Evolutionary conservation across 1,139 yeast genomes (phyloP).

Genomic region (Zygoascus meyerae): DNA sequence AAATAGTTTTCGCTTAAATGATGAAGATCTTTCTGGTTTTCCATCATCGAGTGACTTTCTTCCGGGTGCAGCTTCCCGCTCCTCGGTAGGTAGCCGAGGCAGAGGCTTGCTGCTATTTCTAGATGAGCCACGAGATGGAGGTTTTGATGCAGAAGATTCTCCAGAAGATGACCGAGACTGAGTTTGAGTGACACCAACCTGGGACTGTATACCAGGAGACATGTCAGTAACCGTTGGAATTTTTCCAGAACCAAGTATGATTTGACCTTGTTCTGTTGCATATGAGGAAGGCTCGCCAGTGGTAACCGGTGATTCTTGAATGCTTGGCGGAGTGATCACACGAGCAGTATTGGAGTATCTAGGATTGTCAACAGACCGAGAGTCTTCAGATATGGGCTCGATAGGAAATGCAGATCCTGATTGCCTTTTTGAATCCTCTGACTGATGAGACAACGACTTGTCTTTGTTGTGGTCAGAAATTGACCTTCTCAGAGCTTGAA

Average conservation of each 20-base stretch:
- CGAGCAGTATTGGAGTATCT: too few species aligned
- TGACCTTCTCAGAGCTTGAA: slow-evolving; percentile 14
- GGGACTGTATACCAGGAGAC: neutral
- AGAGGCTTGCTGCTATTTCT: neutral
- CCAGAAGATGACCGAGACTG: neutral
- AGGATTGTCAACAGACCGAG: too few species aligned
- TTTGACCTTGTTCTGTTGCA: too few species aligned
- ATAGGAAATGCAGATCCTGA: too few species aligned
- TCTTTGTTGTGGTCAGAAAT: slow-evolving; percentile 4
- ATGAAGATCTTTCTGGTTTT: neutral
- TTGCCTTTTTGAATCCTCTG: too few species aligned
- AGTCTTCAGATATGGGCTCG: too few species aligned
- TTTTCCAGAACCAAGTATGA: too few species aligned
- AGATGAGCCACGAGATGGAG: neutral
- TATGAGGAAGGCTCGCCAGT: too few species aligned
- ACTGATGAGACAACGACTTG: too few species aligned
- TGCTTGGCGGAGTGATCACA: too few species aligned
- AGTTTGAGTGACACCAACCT: too few species aligned
- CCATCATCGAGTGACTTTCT: neutral
- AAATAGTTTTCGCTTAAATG: neutral
- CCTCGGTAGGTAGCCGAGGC: neutral
- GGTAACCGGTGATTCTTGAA: too few species aligned
- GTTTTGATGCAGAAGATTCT: neutral
- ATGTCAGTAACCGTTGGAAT: neutral
- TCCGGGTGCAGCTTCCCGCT: neutral